phyloP scores from a whole-genome alignment of 2,329 filamentous ascomycete species.

The Aspergillus persii region DNA sequence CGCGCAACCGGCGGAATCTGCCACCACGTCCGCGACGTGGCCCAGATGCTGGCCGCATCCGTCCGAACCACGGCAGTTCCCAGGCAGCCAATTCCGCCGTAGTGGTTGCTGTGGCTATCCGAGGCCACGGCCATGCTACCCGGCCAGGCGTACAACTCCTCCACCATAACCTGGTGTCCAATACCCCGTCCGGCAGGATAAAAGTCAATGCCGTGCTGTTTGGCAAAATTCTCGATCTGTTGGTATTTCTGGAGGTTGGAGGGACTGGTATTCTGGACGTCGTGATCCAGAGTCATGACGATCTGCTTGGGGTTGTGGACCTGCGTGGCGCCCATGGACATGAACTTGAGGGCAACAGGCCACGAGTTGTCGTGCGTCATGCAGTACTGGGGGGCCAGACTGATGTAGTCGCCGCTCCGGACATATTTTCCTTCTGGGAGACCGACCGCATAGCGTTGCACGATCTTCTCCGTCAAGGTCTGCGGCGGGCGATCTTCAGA shows the following conservation, averaged over 20 bases:
- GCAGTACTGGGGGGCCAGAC: constrained; percentile 66
- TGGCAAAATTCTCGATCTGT: constrained; percentile 79
- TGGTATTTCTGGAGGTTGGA: constrained; percentile 79
- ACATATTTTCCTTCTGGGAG: constrained; percentile 73
- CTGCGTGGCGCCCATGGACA: constrained; percentile 74
- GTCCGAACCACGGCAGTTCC: constrained; percentile 83
- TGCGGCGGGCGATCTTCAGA: constrained; percentile 75
- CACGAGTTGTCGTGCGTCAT: constrained; percentile 88
- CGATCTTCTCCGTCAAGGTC: constrained; percentile 89
- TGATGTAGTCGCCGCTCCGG: constrained; percentile 79
- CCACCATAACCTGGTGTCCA: constrained; percentile 75
- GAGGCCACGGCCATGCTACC: constrained; percentile 78
- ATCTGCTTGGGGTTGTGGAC: constrained; percentile 71
- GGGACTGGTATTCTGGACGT: constrained; percentile 79
- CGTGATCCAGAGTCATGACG: constrained; percentile 82
- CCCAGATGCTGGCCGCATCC: constrained; percentile 83
- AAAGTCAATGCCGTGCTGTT: constrained; percentile 72
- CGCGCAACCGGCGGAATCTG: constrained; percentile 81
- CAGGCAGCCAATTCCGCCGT: constrained; percentile 73
- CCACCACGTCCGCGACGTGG: constrained; percentile 81
- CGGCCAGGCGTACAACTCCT: constrained; percentile 82
- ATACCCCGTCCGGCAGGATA: constrained; percentile 77
- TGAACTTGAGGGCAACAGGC: constrained; percentile 75
- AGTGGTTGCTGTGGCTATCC: constrained; percentile 71
- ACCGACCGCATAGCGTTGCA: constrained; percentile 76